phyloP scores from a whole-genome alignment of 2,329 filamentous ascomycete species.

The Trichophyton mentagrophytes region DNA sequence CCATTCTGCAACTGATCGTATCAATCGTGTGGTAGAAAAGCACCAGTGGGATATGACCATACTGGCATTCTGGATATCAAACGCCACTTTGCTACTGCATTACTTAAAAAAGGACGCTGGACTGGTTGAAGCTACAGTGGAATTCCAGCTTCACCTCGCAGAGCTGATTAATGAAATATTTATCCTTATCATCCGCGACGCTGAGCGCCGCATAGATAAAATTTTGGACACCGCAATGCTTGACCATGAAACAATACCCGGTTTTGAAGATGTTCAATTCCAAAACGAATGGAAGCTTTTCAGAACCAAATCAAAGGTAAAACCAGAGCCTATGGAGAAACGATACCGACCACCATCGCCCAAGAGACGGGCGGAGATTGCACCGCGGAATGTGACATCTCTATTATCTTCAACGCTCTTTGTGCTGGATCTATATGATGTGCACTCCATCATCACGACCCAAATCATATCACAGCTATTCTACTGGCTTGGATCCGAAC shows the following conservation, averaged over 20 bases:
- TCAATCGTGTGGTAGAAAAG: constrained; percentile 89
- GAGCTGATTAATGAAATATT: constrained; percentile 98
- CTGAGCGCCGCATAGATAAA: constrained; percentile 90
- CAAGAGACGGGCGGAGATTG: constrained; percentile 79
- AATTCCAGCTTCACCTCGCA: constrained; percentile 85
- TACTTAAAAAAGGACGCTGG: constrained; percentile 92
- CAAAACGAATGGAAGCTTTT: constrained; percentile 99
- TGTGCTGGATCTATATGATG: constrained; percentile 95
- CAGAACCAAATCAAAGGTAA: constrained; percentile 77
- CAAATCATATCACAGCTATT: constrained; percentile 86
- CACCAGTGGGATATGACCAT: constrained; percentile 99
- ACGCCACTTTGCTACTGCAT: constrained; percentile 85
- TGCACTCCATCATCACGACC: constrained; percentile 88
- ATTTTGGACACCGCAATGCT: constrained; percentile 87
- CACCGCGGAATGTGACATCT: constrained; percentile 89
- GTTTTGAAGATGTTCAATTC: constrained; percentile 91
- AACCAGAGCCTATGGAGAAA: constrained; percentile 79
- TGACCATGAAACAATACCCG: constrained; percentile 94
- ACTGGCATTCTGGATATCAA: constrained; percentile 96
- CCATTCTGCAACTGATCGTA: constrained; percentile 80
- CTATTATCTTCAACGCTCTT: constrained; percentile 91
- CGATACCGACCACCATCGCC: constrained; percentile 85
- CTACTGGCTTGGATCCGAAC: constrained; percentile 90
- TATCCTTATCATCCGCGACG: constrained; percentile 90
- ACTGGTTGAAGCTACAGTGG: constrained; percentile 63